Conservation (phyloP, 1,284 basidiomycete genomes). For the Heterobasidion annosum region DNA sequence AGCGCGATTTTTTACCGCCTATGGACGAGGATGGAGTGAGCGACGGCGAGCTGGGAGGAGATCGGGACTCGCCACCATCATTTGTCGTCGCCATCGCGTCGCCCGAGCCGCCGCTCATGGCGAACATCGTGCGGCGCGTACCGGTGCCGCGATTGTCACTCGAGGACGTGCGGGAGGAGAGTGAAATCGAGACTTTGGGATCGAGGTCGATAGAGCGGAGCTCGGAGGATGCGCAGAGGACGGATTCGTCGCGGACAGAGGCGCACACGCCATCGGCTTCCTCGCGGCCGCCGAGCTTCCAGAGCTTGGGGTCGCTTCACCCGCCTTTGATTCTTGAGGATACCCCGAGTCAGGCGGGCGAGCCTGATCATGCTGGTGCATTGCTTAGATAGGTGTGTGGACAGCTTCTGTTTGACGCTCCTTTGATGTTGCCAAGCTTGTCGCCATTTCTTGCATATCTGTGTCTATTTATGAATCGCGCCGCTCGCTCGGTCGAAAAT, state of each 20-base stretch:
- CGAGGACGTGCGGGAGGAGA: background rate
- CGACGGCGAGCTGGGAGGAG: background rate
- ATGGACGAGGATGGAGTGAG: background rate
- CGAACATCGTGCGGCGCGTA: background rate
- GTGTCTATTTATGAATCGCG: too few relatives aligned
- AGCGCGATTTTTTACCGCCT: background rate
- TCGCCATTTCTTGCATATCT: too few relatives aligned
- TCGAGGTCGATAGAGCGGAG: background rate
- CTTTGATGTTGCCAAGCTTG: too few relatives aligned
- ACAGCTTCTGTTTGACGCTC: too few relatives aligned
- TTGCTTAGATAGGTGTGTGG: background rate
- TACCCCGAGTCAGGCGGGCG: too few relatives aligned
- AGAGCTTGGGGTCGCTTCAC: background rate
- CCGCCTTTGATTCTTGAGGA: background rate
- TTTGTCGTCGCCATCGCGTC: slow-evolving; percentile 7
- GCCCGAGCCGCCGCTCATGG: slow-evolving; percentile 4
- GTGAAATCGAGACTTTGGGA: background rate
- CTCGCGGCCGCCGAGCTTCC: background rate
- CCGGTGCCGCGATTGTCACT: background rate
- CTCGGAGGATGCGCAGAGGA: background rate
- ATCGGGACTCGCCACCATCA: slow-evolving; percentile 1
- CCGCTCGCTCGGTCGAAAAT: too few relatives aligned
- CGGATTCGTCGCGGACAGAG: background rate
- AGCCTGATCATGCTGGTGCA: background rate
- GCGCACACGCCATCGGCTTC: background rate